Percentiles rank a stretch among this genome's conserved stretches.
phyloP scores from a whole-genome alignment of 306 rosid genomes.

The Cicer arietinum region DNA sequence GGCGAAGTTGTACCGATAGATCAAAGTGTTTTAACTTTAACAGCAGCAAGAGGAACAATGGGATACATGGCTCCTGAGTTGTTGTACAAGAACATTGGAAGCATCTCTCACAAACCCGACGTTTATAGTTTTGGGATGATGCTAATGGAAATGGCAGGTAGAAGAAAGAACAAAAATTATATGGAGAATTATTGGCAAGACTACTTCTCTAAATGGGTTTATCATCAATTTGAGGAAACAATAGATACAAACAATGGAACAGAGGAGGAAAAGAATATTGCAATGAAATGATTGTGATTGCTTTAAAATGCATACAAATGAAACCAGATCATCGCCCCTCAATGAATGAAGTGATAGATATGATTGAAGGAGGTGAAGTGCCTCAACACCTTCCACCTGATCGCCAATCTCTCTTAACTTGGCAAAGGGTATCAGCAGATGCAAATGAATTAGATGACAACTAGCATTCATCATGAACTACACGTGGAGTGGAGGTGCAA shows the following conservation, averaged over 20 bases:
- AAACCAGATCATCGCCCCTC: conserved; percentile 20
- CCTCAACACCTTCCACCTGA: neutral
- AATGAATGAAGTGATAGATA: conserved; percentile 33
- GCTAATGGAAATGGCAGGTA: conserved; percentile 25
- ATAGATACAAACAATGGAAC: conserved; percentile 9
- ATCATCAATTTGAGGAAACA: conserved; percentile 37
- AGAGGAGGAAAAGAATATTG: conserved; percentile 28
- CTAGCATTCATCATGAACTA: neutral
- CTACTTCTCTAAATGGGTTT: conserved; percentile 25
- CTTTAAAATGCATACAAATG: conserved; percentile 31
- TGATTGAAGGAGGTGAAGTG: conserved; percentile 29
- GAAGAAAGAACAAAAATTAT: conserved; percentile 1
- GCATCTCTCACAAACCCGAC: conserved; percentile 15
- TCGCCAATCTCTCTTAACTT: neutral
- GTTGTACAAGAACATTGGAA: conserved; percentile 24
- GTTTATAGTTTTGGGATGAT: conserved; percentile 37
- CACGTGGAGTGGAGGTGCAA: neutral
- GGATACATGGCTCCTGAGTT: conserved; percentile 36
- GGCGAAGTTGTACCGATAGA: conserved; percentile 10
- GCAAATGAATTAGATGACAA: neutral
- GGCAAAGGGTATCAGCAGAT: conserved; percentile 10
- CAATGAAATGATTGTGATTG: conserved; percentile 33
- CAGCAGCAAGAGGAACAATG: conserved; percentile 29
- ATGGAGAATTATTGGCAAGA: conserved; percentile 20
- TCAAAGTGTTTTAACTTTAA: conserved; percentile 31